Conservation (phyloP, 1,284 basidiomycete species). For the Sporisorium iseilematis-ciliati region DNA sequence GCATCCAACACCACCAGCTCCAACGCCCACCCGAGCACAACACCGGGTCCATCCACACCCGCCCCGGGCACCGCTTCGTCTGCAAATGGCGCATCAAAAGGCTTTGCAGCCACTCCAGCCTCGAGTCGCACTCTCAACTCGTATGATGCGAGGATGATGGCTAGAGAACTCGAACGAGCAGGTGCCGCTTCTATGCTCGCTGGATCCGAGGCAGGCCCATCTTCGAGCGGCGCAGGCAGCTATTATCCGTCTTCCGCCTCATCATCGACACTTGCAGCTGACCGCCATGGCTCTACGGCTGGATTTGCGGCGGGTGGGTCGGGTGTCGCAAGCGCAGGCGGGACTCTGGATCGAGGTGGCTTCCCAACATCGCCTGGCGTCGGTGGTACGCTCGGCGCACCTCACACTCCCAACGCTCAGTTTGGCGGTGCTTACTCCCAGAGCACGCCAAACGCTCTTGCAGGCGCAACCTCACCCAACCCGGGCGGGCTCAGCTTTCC, state of each 20-base stretch:
- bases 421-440: constrained; percentile 17
- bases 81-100: constrained; percentile 11
- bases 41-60: constrained; percentile 31
- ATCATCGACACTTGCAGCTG: constrained; percentile 17
- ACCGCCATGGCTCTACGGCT: constrained; percentile 18
- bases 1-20: constrained; percentile 53
- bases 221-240: neutral
- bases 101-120: constrained; percentile 25
- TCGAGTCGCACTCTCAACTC: constrained; percentile 38
- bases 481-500: constrained; percentile 25
- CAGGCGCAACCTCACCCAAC: constrained; percentile 30
- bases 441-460: neutral
- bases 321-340: constrained; percentile 3
- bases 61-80: constrained; percentile 14
- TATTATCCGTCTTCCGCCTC: constrained; percentile 23
- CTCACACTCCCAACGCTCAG: constrained; percentile 15
- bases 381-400: constrained; percentile 9
- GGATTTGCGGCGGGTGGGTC: neutral
- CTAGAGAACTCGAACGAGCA: constrained; percentile 51
- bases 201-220: constrained; percentile 30
- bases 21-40: constrained; percentile 34
- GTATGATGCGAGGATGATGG: constrained; percentile 52
- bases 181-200: constrained; percentile 43
- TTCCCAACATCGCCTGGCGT: constrained; percentile 25
- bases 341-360: constrained; percentile 5